Evolutionary conservation across 2,329 filamentous ascomycete species (phyloP), one percentile per base, ranked within the genome.

Genomic region (Xylariaceae sp.): DNA sequence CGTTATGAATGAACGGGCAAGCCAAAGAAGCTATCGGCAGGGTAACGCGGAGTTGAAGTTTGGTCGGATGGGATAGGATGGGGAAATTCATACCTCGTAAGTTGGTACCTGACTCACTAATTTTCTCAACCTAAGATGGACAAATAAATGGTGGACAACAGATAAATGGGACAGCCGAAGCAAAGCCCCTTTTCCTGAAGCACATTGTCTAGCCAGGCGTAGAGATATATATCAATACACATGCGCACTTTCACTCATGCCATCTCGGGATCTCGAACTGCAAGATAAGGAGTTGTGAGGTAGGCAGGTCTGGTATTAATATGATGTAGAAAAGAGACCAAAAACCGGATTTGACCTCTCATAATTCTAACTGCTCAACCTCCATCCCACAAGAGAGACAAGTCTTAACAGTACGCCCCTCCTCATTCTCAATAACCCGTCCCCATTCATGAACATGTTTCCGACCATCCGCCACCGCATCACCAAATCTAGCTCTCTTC

Each of bases 371-470:
- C 73, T 88, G 85, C 65, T 91, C 87, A 47, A 91, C 86, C 68
- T 89, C 87, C 80, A 88, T 88, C 2, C 86, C 85, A 69, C 89
- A 92, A 26, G 80, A 80, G 45, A 82, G 75, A 73, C 89, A 92
- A 1, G 80, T 90, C 79, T 95, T 96, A 52, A 89, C 83, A 41
- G 81, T 88, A 76, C 88, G 83, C 0, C 91, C 92, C 11, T 82
- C 79, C 62, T 80, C 81, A 60, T 83, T 84, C 71, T 86, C 83
- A 6, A 92, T 80, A 35, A 84, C 75, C 56, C 85, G 77, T 0
- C 84, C 86, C 80, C 94, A 99, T 69, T 95, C 88, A 74, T 99
- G 94, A 50, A 91, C 86, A 76, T 99, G 94, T 65, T 82, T 87
- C 12, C 83, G 82, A 4, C 79, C 79, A 45, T 75, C 77, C 3